These are phyloP conservation scores for Agaricus blazei DNA, from an alignment of 768 basidiomycete genomes.

Conservation along the genomic window DNA sequence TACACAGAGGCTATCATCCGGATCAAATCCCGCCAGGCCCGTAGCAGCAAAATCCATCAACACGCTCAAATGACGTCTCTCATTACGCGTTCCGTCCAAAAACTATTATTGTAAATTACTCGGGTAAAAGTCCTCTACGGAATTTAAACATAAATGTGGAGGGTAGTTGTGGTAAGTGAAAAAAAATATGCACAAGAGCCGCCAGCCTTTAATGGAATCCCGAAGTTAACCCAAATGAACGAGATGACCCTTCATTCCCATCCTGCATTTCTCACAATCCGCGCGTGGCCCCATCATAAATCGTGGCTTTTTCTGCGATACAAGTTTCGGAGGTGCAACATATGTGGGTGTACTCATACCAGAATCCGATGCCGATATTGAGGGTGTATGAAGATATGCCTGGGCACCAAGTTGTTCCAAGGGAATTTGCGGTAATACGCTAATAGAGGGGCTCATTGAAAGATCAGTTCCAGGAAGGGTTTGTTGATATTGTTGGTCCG, in stretches of 20 bases:
- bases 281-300: constrained; percentile 69
- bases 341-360: not conserved
- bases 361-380: not conserved
- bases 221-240: constrained; percentile 53
- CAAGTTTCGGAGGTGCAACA: not conserved
- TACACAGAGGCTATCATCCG: not conserved
- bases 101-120: too few relatives aligned
- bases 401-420: not conserved
- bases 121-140: too few relatives aligned
- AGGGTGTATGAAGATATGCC: not conserved
- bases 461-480: not conserved
- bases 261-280: constrained; percentile 62
- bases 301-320: constrained; percentile 33
- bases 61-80: too few relatives aligned
- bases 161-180: not conserved
- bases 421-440: constrained; percentile 6
- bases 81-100: too few relatives aligned
- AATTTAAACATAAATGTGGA: not conserved
- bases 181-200: too few relatives aligned
- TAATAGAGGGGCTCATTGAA: constrained; percentile 9
- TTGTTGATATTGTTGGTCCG: constrained; percentile 12
- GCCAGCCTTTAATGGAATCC: not conserved
- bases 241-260: constrained; percentile 67
- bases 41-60: too few relatives aligned
- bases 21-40: not conserved